Base-by-base conservation (phyloP, 2,329 filamentous ascomycete species). In the Microcyclosporella mali region DNA sequence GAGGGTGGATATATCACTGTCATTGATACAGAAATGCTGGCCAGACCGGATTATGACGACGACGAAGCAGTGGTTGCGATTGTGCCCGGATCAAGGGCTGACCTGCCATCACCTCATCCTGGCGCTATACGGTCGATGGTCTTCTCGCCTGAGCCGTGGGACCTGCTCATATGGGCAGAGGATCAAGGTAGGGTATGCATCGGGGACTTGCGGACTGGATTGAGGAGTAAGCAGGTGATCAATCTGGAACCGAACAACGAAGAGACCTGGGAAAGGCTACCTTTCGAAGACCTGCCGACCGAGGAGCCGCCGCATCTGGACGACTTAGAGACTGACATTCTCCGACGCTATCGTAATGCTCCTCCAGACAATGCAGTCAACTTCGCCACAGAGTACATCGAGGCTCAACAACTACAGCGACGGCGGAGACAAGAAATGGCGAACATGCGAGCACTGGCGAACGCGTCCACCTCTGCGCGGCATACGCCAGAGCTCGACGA, bases 121-220 rank as follows among this genome's bases (percentile, higher is more conserved):
- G 90, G 90, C 33, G 88, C 90, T 25, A 81, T 97, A 40, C 79
- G 92, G 49, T 87, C 88, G 48, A 94, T 97, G 85, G 77, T 84
- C 1, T 98, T 98, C 61, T 88, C 86, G 3, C 89, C 90, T 1
- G 85, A 85, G 1, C 87, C 89, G 0, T 90, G 84, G 72, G 90
- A 95, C 60, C 77, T 98, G 14, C 70, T 98, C 31, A 85, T 94
- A 6, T 97, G 92, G 89, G 86, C 88, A 7, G 92, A 98, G 65
- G 86, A 95, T 56, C 82, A 85, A 50, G 85, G 83, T 3, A 74
- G 81, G 43, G 72, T 89, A 12, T 86, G 84, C 29, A 72, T 90
- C 30, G 83, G 83, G 4, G 86, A 92, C 63, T 67, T 86, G 37
- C 76, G 85, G 21, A 77, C 72, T 53, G 78, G 81, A 16, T 81